These are phyloP conservation scores for Diaporthe amygdali DNA, from an alignment of 2,329 filamentous ascomycete species.

Conservation along the genomic window DNA sequence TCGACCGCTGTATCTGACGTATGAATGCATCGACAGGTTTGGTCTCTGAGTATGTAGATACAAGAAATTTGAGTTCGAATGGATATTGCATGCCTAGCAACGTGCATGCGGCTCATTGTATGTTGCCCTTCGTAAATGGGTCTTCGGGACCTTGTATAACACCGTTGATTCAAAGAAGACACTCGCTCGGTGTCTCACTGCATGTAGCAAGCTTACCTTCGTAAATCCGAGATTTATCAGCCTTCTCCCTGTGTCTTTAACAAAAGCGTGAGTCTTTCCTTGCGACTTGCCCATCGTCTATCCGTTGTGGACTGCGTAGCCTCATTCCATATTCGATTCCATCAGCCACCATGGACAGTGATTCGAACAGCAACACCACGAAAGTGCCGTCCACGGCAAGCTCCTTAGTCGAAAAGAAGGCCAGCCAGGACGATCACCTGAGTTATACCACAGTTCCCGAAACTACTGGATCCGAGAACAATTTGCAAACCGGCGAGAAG, in stretches of 20 bases:
- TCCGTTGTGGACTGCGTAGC: neutral
- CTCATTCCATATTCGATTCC: neutral
- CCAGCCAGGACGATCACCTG: neutral
- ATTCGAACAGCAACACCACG: neutral
- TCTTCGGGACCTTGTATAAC: too few relatives aligned
- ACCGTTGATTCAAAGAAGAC: too few relatives aligned
- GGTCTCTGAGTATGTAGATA: neutral
- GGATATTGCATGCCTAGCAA: too few relatives aligned
- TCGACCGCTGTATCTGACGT: neutral
- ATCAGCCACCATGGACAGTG: neutral
- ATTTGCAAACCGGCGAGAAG: neutral
- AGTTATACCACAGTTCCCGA: neutral
- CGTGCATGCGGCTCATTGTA: too few relatives aligned
- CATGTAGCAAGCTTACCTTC: neutral
- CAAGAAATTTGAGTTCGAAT: too few relatives aligned
- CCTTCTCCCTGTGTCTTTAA: neutral
- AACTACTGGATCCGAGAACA: too few relatives aligned
- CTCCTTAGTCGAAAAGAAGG: neutral
- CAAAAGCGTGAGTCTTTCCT: neutral
- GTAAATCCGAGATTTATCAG: neutral
- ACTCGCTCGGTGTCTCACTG: neutral
- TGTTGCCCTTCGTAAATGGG: too few relatives aligned
- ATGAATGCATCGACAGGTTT: neutral
- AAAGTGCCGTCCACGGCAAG: neutral
- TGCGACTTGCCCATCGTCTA: neutral